Base-by-base conservation (phyloP, 78 protist genomes). In the Fonticula alba region DNA sequence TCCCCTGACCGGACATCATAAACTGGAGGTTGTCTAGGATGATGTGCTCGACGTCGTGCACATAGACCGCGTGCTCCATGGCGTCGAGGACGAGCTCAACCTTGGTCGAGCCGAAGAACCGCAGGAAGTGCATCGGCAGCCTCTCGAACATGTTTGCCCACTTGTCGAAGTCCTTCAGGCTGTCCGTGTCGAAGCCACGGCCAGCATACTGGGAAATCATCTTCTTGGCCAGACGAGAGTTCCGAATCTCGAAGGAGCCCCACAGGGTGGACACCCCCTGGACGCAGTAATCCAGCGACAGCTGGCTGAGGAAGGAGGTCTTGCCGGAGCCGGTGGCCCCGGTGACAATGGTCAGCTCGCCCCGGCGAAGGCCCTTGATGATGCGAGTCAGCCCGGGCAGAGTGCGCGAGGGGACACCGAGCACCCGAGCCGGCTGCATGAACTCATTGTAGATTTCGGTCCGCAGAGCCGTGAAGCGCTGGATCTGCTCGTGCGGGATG, bases 281-380 rank as follows among this genome's bases (percentile, higher is more conserved):
- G 38, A 0, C 9, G 29, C 41, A 1, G 24, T 49, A 63, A 9
- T 77, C 81, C 20, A 72, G 36, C 19, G 65, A 43, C 43, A 77
- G 49, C 31, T 75, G 77, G 1, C 75, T 53, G 20, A 72, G 74
- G 22, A 84, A 11, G 3, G 67, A 56, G 49, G 84, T 76, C 46
- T 80, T 82, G 24, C 82, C 84, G 32, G 69, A 37, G 20, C 89
- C 89, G 26, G 86, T 84, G 36, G 84, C 69, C 14, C 89, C 89
- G 20, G 89, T 78, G 40, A 84, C 40, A 0, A 84, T 38, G 3
- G 86, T 81, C 43, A 84, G 32, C 37, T 83, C 89, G 0, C 89
- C 89, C 14, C 69, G 40, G n/a, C 89, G 46, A 37, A 73, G 88
- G 31, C 88, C 88, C 66, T 77, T 80, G 31, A 82, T 26, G 5